A percentile compares a stretch with the other conserved stretches of the same genome.
Evolutionary conservation across 768 basidiomycete genomes (phyloP).

Genomic region (Saitozyma podzolica): DNA sequence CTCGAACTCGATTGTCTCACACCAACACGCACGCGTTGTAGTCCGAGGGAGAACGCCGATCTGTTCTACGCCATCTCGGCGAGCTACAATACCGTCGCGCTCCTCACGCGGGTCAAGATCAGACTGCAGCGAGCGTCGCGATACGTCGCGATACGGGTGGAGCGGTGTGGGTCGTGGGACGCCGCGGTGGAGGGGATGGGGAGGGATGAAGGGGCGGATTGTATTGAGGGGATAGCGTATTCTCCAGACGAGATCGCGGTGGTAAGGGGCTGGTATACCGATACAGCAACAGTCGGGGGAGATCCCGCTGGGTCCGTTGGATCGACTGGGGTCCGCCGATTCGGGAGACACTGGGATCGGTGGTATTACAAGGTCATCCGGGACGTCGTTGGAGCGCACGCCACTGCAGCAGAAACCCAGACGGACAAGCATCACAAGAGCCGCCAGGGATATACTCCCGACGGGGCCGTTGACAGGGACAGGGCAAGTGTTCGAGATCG

Average conservation of each 20-base stretch:
- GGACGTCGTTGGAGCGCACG: background rate
- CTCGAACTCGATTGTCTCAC: constrained; percentile 20
- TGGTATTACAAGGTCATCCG: constrained; percentile 26
- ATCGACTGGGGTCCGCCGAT: background rate
- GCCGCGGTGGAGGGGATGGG: constrained; percentile 8
- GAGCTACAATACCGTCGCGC: constrained; percentile 23
- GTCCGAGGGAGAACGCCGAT: constrained; percentile 7
- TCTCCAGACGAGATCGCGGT: constrained; percentile 9
- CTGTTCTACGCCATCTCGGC: constrained; percentile 25
- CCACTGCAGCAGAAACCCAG: too few species aligned
- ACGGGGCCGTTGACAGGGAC: too few species aligned
- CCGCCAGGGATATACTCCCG: too few species aligned
- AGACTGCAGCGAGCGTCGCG: constrained; percentile 7
- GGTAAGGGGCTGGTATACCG: constrained; percentile 10
- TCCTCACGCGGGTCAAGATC: constrained; percentile 16
- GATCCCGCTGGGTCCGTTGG: background rate
- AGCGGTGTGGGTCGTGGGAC: background rate
- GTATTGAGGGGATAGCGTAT: constrained; percentile 17
- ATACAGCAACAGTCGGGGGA: background rate
- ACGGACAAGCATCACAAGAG: too few species aligned
- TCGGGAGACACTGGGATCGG: constrained; percentile 18
- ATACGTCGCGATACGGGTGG: constrained; percentile 7
- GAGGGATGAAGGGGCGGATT: constrained; percentile 5
- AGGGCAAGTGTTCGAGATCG: background rate
- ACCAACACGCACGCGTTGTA: constrained; percentile 5